Evolutionary conservation across 805 yeast species (phyloP), one percentile per base, ranked within the genome.

Genomic region (Spathaspora girioi): DNA sequence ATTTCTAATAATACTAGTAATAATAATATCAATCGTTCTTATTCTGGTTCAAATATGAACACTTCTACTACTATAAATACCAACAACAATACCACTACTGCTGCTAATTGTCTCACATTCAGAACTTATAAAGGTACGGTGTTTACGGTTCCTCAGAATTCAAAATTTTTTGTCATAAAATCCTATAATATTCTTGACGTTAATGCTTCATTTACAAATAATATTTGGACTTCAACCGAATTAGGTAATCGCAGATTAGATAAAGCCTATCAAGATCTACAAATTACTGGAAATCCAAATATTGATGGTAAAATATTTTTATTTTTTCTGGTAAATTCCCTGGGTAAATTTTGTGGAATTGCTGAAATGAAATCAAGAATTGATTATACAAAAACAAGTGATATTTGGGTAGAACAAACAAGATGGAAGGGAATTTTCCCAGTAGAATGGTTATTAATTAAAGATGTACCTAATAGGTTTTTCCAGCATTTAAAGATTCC

Each of bases 171-270:
- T 56, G 80, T 83, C 18, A 82, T 83, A 51, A 83, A 83, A 58
- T 81, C 86, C 0, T 77, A 68, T 59, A 76, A 69, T 46, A 66
- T 76, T 23, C 63, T 67, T 14, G 83, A 83, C 56, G 77, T 83
- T 11, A 68, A 67, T 49, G 72, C 81, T 8, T 78, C 86, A 2
- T 77, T 75, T 53, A 54, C 65, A 45, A 70, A 81, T 53, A 71
- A 73, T 10, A 71, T 81, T 20, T 83, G 88, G 87, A 74, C 86
- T 0, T 81, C 86, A 0, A 82, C 87, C 0, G 78, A 73, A 29
- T 66, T 76, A 48, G 87, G 87, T 0, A 82, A 82, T 56, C 75
- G 71, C 52, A 66, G 85, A 47, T 66, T 83, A 44, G 69, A 77
- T 44, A 70, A 65, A 49, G 81, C 84, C 0, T 82, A 54, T 51